phyloP scores from a whole-genome alignment of 257 asterid genomes.

The Solanum tarapatanum region DNA sequence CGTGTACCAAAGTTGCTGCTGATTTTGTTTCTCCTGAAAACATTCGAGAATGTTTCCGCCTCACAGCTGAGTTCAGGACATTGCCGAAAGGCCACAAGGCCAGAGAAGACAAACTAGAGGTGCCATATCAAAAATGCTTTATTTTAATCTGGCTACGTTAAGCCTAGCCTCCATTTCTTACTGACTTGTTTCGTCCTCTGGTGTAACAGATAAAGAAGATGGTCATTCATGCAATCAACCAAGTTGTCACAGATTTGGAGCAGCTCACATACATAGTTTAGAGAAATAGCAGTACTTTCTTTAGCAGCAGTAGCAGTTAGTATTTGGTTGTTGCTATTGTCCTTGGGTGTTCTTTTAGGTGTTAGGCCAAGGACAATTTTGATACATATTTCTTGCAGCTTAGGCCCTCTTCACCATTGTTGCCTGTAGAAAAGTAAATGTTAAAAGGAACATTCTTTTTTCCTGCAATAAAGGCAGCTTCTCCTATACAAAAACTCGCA shows the following conservation, averaged over 20 bases:
- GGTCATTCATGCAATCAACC: constrained; percentile 63
- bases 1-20: constrained; percentile 87
- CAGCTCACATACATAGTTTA: constrained; percentile 14
- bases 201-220: constrained; percentile 72
- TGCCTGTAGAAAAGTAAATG: not conserved
- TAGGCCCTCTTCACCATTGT: not conserved
- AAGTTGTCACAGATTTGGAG: constrained; percentile 53
- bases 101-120: constrained; percentile 95
- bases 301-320: not conserved
- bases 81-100: constrained; percentile 83
- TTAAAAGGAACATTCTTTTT: not conserved
- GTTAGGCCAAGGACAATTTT: constrained; percentile 2
- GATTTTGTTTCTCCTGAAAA: constrained; percentile 98
- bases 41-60: constrained; percentile 57
- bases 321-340: not conserved
- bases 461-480: not conserved
- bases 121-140: constrained; percentile 8
- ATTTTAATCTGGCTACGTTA: not conserved
- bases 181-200: not conserved
- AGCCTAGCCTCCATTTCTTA: not conserved
- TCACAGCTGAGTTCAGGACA: constrained; percentile 73
- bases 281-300: not conserved
- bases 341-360: not conserved
- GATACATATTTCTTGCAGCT: not conserved
- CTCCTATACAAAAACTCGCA: not conserved